phyloP scores from a whole-genome alignment of 2,329 filamentous ascomycete species.

The Domatiomyces globalis region DNA sequence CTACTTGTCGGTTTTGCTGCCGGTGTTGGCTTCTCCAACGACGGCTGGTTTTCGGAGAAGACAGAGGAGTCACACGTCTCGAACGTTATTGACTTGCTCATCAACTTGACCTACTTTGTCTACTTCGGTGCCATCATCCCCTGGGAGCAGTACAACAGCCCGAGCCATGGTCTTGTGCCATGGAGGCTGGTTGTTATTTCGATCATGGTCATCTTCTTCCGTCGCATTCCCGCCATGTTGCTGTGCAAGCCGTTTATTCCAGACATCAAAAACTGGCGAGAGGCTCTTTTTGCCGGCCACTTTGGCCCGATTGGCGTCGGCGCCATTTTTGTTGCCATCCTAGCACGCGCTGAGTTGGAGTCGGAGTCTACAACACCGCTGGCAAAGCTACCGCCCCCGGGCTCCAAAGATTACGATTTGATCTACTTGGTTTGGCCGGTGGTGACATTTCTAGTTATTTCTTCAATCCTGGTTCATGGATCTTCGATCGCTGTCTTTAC shows the following conservation, averaged over 20 bases:
- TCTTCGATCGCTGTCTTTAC: slow-evolving; percentile 98
- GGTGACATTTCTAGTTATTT: slow-evolving; percentile 81
- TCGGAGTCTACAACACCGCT: slow-evolving; percentile 61
- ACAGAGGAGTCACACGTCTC: slow-evolving; percentile 97
- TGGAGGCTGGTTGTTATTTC: slow-evolving; percentile 91
- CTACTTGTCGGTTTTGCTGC: slow-evolving; percentile 86
- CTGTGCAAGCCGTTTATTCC: slow-evolving; percentile 81
- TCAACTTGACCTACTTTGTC: slow-evolving; percentile 97
- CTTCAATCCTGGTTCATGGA: slow-evolving; percentile 88
- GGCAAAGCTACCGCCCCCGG: slow-evolving; percentile 38
- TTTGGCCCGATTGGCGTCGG: slow-evolving; percentile 97
- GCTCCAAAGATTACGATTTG: slow-evolving; percentile 51
- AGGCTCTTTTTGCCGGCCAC: slow-evolving; percentile 90
- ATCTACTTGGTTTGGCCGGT: slow-evolving; percentile 91
- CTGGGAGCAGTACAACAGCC: slow-evolving; percentile 78
- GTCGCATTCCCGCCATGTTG: slow-evolving; percentile 91
- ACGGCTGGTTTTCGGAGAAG: slow-evolving; percentile 97
- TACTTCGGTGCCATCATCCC: slow-evolving; percentile 96
- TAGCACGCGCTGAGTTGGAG: slow-evolving; percentile 85
- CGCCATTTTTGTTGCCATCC: slow-evolving; percentile 85
- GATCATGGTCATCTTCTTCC: slow-evolving; percentile 88
- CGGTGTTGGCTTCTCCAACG: slow-evolving; percentile 97
- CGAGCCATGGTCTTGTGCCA: slow-evolving; percentile 57
- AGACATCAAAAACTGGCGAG: slow-evolving; percentile 95
- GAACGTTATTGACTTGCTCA: slow-evolving; percentile 93